A percentile compares a stretch with the other conserved stretches of the same genome.
Conservation (phyloP, 176 grass and related monocot genomes). For the Zea mays region Zm-B73-REFERENCE-NAM-5.0 NC_050098.1:229362001-229362500, state of each 20-base stretch:
- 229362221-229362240: background rate
- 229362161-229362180: conserved; percentile 76
- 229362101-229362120: conserved; percentile 83
- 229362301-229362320: conserved; percentile 54
- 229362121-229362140: conserved; percentile 92
- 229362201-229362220: background rate
- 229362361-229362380: conserved; percentile 70
- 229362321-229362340: conserved; percentile 92
- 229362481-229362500: background rate
- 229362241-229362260: background rate
- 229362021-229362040: conserved; percentile 23
- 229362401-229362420: conserved; percentile 87
- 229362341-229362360: conserved; percentile 83
- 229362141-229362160: conserved; percentile 90
- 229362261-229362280: background rate
- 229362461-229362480: conserved; percentile 4
- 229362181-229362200: conserved; percentile 27
- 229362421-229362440: conserved; percentile 72
- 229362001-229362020: conserved; percentile 28
- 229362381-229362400: conserved; percentile 92
- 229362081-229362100: conserved; percentile 48
- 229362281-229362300: background rate
- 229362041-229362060: conserved; percentile 43
- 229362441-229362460: conserved; percentile 47
- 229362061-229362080: conserved; percentile 34